Evolutionary conservation across 495 filamentous ascomycete genomes (phyloP).

Genomic region (Daldinia childiae): DNA sequence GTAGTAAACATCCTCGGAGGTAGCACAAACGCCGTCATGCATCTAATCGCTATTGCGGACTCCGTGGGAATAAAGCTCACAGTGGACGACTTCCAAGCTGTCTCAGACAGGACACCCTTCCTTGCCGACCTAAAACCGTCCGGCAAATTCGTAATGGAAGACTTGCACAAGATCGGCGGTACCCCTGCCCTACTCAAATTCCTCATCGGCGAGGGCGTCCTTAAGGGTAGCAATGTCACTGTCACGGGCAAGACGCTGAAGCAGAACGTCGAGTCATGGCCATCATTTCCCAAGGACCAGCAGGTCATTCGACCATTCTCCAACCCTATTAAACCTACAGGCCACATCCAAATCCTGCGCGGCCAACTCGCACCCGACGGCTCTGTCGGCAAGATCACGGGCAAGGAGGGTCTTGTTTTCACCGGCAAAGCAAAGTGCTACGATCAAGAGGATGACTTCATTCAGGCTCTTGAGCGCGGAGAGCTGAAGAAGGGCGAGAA

Average conservation of each 20-base stretch:
- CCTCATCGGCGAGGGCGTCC: constrained; percentile 87
- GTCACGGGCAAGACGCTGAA: constrained; percentile 94
- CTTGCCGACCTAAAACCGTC: constrained; percentile 97
- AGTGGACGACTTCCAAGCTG: constrained; percentile 96
- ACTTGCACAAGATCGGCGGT: constrained; percentile 88
- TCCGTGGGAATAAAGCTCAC: constrained; percentile 91
- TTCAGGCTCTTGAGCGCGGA: constrained; percentile 76
- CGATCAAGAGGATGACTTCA: constrained; percentile 84
- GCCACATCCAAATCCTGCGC: constrained; percentile 96
- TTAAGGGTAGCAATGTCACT: constrained; percentile 88
- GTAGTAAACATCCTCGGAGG: constrained; percentile 94
- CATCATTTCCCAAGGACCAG: constrained; percentile 84
- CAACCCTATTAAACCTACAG: constrained; percentile 92
- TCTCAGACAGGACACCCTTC: constrained; percentile 91
- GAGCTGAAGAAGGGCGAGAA: constrained; percentile 97
- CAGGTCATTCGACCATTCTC: constrained; percentile 89
- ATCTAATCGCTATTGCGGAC: constrained; percentile 96
- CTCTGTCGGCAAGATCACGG: constrained; percentile 96
- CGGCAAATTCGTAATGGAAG: constrained; percentile 96
- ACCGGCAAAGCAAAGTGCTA: constrained; percentile 88
- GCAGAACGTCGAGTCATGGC: constrained; percentile 82
- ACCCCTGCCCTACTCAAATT: constrained; percentile 91
- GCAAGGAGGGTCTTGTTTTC: constrained; percentile 93
- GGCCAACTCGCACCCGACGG: constrained; percentile 91
- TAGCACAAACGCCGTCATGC: constrained; percentile 96